Evolutionary conservation across 2,329 filamentous ascomycete species (phyloP), one percentile per base, ranked within the genome.

Genomic region (Neodidymelliopsis sp.): DNA sequence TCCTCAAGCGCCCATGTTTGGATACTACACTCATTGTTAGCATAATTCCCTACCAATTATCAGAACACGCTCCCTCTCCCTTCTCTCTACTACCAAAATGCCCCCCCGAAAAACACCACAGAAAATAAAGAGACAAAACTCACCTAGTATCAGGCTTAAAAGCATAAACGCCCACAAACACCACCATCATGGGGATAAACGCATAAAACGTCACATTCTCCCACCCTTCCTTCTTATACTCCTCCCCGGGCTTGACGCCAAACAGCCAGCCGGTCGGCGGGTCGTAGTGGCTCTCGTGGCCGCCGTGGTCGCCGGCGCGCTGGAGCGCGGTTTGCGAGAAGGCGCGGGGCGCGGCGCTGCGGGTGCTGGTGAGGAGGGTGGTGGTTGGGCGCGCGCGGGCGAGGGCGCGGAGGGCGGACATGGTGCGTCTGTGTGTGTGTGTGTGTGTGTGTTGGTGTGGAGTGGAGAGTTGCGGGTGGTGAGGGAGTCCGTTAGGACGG

Each of bases 91-190:
- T 22, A 34, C 29, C 39, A 9, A 12, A 27, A 25, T 15, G 29
- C 23, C 35, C 48, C 37, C 4, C 29, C 39, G 29, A 42, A 34
- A 30, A 42, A 34, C 24, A 24, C 29, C 8, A n/a, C 15, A 35
- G 11, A n/a, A 34, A 16, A 37, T n/a, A n/a, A n/a, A n/a, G n/a
- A n/a, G n/a, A n/a, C n/a, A n/a, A n/a, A 22, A 91, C 92, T 79
- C 82, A 99, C 94, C 91, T 96, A 57, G 93, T 97, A 82, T 99
- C 94, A 42, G 94, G 94, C 86, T 97, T 97, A 74, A 94, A 97
- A 56, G 90, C 91, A 78, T 96, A 91, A 59, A 38, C 39, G 6
- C 38, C 49, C 1, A 48, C 22, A 20, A 42, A 47, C 43, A 44
- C 12, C 28, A 53, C 44, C 43, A 53, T 48, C 16, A 47, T 18